Conservation (phyloP, 169 alveolate genomes). For the Eimeria necatrix region DNA sequence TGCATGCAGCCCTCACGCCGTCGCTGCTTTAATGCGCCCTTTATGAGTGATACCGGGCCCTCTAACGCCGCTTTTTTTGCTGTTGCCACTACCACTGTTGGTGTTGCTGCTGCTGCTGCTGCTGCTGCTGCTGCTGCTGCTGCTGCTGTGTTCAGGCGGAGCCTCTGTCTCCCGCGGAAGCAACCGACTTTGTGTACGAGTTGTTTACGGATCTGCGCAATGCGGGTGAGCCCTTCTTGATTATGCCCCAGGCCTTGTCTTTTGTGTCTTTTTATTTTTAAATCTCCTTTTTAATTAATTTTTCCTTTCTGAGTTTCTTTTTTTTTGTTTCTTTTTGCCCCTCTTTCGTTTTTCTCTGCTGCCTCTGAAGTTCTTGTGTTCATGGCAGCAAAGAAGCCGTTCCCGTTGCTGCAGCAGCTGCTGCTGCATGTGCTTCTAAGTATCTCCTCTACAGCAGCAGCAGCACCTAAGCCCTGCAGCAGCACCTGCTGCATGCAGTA, state of each 20-base stretch:
- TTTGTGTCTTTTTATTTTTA: neutral
- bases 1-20: neutral
- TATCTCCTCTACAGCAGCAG: too few species aligned
- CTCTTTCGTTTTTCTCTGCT: neutral
- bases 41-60: too few species aligned
- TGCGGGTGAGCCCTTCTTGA: neutral
- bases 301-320: neutral
- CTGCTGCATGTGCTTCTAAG: too few species aligned
- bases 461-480: too few species aligned
- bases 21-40: too few species aligned
- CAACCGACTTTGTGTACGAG: constrained; percentile 26
- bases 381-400: too few species aligned
- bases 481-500: too few species aligned
- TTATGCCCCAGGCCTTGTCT: neutral
- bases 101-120: constrained; percentile 19
- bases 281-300: neutral
- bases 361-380: too few species aligned
- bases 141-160: constrained; percentile 30
- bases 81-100: too few species aligned
- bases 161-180: neutral
- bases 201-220: constrained; percentile 1
- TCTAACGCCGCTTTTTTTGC: too few species aligned
- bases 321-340: neutral
- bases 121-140: constrained; percentile 3
- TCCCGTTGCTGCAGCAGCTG: too few species aligned